These are phyloP conservation scores for Spiraea crenata DNA, from an alignment of 331 rosid genomes.

Conservation along the genomic window DNA sequence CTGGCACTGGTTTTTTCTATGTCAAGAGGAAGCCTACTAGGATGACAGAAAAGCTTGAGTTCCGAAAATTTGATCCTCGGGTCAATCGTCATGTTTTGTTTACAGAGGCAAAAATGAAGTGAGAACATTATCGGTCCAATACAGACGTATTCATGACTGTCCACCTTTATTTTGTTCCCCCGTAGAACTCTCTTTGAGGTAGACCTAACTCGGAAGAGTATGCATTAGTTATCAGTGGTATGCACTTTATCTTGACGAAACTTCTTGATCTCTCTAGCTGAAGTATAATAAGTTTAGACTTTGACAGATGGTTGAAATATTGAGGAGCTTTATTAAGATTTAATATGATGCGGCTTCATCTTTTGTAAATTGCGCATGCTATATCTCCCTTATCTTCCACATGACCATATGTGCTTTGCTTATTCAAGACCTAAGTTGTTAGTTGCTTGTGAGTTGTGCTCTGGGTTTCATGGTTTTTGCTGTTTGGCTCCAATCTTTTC, in stretches of 20 bases:
- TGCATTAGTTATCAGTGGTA: neutral
- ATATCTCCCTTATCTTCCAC: neutral
- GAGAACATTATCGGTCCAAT: constrained; percentile 19
- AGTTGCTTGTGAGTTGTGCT: neutral
- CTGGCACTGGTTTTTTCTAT: constrained; percentile 94
- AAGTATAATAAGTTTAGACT: neutral
- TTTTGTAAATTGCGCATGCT: neutral
- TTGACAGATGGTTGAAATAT: neutral
- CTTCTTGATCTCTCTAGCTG: neutral
- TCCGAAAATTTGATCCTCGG: constrained; percentile 81
- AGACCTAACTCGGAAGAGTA: neutral
- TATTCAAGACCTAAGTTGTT: neutral
- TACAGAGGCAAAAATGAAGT: constrained; percentile 96
- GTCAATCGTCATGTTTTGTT: constrained; percentile 92
- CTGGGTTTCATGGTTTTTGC: neutral
- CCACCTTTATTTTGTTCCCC: neutral
- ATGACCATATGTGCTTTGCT: neutral
- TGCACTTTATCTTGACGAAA: neutral
- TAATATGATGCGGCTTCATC: neutral
- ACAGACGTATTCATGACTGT: neutral
- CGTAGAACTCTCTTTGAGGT: neutral
- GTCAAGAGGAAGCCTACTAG: constrained; percentile 90
- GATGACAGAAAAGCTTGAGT: constrained; percentile 84
- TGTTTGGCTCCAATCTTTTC: neutral
- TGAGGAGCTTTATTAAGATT: neutral